Conservation (phyloP, 805 yeast genomes). For the Metschnikowia proteae region DNA sequence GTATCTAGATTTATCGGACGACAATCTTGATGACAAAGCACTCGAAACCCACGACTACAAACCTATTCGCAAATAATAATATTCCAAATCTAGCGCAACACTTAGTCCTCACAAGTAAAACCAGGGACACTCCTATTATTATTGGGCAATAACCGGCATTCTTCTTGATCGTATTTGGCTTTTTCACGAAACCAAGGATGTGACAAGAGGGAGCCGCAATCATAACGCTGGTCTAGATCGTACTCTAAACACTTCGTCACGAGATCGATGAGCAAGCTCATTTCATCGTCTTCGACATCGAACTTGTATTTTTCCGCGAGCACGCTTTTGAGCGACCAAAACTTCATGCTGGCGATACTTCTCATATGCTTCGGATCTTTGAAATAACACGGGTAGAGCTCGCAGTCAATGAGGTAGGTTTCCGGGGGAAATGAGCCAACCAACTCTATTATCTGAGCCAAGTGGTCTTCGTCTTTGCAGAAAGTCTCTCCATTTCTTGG, state of each 20-base stretch:
- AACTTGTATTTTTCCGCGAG: constrained; percentile 82
- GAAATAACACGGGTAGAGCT: constrained; percentile 56
- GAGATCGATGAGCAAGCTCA: constrained; percentile 43
- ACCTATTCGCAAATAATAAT: background rate
- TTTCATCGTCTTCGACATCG: constrained; percentile 27
- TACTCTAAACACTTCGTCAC: constrained; percentile 48
- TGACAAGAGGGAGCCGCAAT: constrained; percentile 49
- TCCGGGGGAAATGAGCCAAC: constrained; percentile 64
- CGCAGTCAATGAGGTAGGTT: constrained; percentile 55
- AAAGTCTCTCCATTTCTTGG: constrained; percentile 77
- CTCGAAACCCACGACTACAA: constrained; percentile 2
- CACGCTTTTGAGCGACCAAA: constrained; percentile 84
- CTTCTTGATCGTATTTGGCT: constrained; percentile 13
- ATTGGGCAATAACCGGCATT: constrained; percentile 23
- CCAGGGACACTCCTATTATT: constrained; percentile 29
- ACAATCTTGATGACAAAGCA: background rate
- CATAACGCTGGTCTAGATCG: constrained; percentile 48
- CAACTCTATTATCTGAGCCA: constrained; percentile 90
- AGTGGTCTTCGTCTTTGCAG: constrained; percentile 89
- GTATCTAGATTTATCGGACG: constrained; percentile 2
- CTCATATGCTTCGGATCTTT: constrained; percentile 67
- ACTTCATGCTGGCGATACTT: constrained; percentile 76
- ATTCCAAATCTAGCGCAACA: background rate
- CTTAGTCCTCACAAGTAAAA: constrained; percentile 22
- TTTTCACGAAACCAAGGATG: constrained; percentile 47